Percentiles rank a stretch among this genome's conserved stretches.
Conservation (phyloP, 768 basidiomycete species). For the Amanita polypyramis region DNA sequence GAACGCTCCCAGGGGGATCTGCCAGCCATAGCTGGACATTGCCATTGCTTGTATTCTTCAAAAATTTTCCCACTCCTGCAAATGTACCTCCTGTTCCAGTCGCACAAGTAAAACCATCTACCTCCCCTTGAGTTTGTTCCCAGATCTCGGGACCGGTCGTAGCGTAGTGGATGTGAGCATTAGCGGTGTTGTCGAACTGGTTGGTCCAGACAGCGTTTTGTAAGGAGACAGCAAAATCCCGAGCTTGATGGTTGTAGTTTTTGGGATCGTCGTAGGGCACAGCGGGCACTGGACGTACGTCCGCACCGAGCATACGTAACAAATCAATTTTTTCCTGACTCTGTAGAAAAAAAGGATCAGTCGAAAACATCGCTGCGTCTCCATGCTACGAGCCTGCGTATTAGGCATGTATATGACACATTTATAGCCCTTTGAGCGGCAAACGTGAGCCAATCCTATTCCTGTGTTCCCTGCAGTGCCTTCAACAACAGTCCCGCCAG, state of each 20-base stretch:
- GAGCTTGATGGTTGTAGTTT: conserved; percentile 98
- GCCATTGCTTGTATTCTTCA: conserved; percentile 74
- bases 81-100: conserved; percentile 97
- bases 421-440: conserved; percentile 85
- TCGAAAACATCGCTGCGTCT: neutral
- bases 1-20: conserved; percentile 92
- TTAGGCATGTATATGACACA: conserved; percentile 99
- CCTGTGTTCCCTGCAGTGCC: conserved; percentile 98
- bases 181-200: conserved; percentile 96
- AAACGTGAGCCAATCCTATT: conserved; percentile 92
- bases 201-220: conserved; percentile 92
- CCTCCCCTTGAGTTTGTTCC: conserved; percentile 68
- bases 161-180: conserved; percentile 77
- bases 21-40: conserved; percentile 89
- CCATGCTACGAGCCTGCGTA: conserved; percentile 49
- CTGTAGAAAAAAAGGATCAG: conserved; percentile 26
- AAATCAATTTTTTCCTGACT: conserved; percentile 99
- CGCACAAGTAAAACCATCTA: conserved; percentile 89
- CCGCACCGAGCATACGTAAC: conserved; percentile 93
- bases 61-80: conserved; percentile 74
- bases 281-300: conserved; percentile 92
- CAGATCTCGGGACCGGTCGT: conserved; percentile 97
- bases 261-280: conserved; percentile 91
- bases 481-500: conserved; percentile 96
- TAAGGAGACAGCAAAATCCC: conserved; percentile 65